Conservation (phyloP, 2,329 filamentous ascomycete species). For the Chlorencoelia australis region DNA sequence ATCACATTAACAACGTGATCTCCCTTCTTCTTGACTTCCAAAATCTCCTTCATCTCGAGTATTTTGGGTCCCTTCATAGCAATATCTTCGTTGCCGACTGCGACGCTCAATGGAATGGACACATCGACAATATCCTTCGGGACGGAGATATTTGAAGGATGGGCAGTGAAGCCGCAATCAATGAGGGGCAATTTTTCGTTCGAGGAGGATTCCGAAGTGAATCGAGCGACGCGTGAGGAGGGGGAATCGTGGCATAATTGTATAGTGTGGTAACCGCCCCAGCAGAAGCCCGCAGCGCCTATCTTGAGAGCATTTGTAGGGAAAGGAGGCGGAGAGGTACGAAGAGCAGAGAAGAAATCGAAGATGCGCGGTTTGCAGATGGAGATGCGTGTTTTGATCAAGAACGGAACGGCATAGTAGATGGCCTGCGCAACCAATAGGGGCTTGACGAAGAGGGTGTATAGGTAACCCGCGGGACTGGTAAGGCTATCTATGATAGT, state of each 20-base stretch:
- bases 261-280: conserved; percentile 47
- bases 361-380: conserved; percentile 28
- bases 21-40: conserved; percentile 23
- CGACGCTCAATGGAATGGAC: conserved; percentile 37
- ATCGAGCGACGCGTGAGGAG: conserved; percentile 13
- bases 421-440: conserved; percentile 35
- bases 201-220: conserved; percentile 8
- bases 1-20: conserved; percentile 27
- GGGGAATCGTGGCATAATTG: conserved; percentile 35
- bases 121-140: conserved; percentile 34
- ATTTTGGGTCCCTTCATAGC: conserved; percentile 26
- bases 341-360: conserved; percentile 30
- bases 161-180: conserved; percentile 42
- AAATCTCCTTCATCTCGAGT: conserved; percentile 19
- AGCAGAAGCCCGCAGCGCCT: conserved; percentile 51
- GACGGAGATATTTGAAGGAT: conserved; percentile 39
- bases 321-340: conserved; percentile 21
- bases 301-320: conserved; percentile 31
- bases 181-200: conserved; percentile 28
- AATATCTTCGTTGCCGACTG: conserved; percentile 36
- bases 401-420: conserved; percentile 13
- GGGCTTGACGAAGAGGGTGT: conserved; percentile 19
- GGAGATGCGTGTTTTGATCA: conserved; percentile 21
- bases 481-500: conserved; percentile 15
- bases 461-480: conserved; percentile 14